Base-by-base conservation (phyloP, 2,329 filamentous ascomycete species). In the Colletotrichum costaricense region DNA sequence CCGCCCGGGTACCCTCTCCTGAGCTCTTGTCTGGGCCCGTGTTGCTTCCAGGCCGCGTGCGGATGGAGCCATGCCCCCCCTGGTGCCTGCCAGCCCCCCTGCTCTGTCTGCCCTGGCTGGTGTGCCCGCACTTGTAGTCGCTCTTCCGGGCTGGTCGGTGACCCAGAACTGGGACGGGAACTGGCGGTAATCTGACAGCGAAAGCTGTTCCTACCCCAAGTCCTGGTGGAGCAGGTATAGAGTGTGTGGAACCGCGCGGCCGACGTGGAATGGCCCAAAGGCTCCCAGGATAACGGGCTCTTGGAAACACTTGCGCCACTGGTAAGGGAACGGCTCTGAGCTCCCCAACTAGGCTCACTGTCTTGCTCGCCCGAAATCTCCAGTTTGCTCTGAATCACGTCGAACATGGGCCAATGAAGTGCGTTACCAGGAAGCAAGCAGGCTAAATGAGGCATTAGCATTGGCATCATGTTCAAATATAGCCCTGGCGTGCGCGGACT, bases 1-100 rank as follows among this genome's bases (percentile, higher is more conserved):
- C 35, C 66, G 56, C 60, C 63, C 70, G 70, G 70, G 70, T 70
- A 73, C 70, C 46, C 70, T 73, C 70, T 73, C 70, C 70, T 73
- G 52, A 56, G 55, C 66, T 73, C 22, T 55, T 69, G 67, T 56
- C 60, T 70, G 60, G 70, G 28, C 62, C 71, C 56, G 46, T 71
- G 72, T 72, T 55, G 46, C 72, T 72, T 62, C 54, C 38, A 65
- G 57, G 42, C 68, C 72, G 72, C 72, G 68, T 74, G 72, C 68
- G 72, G 49, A 67, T 59, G 72, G 72, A 72, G 52, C 72, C 72
- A 56, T 66, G 55, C 38, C 56, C 56, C 56, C 67, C 35, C 72
- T 60, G 58, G 55, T 67, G 33, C 35, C 49, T 72, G 54, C 63
- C 57, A 38, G 16, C 67, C 46, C 26, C 33, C 33, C 56, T 52